phyloP scores from a whole-genome alignment of 208 protist species.

The Wallacemonas sp. region DNA sequence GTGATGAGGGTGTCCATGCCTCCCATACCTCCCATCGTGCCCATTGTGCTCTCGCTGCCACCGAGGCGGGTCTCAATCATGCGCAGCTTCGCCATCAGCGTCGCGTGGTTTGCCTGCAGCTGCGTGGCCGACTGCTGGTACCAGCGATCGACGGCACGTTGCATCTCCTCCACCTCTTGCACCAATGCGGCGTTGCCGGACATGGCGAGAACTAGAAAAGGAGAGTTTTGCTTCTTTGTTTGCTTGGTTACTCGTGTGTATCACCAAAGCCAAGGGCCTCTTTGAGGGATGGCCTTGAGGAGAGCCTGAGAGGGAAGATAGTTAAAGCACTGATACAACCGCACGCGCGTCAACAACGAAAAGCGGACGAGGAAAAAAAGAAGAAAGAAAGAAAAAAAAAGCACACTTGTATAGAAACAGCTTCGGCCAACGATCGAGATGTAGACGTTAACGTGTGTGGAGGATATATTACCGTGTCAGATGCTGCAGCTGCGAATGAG shows the following conservation, averaged over 20 bases:
- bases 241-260: background rate
- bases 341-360: too few relatives aligned
- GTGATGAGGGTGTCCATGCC: constrained; percentile 31
- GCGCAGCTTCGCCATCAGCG: constrained; percentile 47
- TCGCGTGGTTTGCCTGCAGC: constrained; percentile 39
- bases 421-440: too few relatives aligned
- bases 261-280: too few relatives aligned
- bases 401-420: background rate
- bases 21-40: constrained; percentile 5
- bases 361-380: background rate
- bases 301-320: too few relatives aligned
- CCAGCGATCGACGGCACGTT: constrained; percentile 57
- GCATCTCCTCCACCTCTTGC: constrained; percentile 76
- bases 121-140: constrained; percentile 48
- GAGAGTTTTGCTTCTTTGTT: background rate
- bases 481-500: too few relatives aligned
- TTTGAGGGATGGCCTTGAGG: too few relatives aligned
- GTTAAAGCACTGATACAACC: too few relatives aligned
- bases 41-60: constrained; percentile 16
- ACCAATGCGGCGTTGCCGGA: constrained; percentile 33
- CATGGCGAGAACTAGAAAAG: background rate
- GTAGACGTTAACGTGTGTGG: too few relatives aligned
- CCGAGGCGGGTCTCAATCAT: constrained; percentile 48
- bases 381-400: constrained; percentile 2
- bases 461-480: too few relatives aligned